Conservation (phyloP, 139 green algal species). For the Nannochloris sp. region DNA sequence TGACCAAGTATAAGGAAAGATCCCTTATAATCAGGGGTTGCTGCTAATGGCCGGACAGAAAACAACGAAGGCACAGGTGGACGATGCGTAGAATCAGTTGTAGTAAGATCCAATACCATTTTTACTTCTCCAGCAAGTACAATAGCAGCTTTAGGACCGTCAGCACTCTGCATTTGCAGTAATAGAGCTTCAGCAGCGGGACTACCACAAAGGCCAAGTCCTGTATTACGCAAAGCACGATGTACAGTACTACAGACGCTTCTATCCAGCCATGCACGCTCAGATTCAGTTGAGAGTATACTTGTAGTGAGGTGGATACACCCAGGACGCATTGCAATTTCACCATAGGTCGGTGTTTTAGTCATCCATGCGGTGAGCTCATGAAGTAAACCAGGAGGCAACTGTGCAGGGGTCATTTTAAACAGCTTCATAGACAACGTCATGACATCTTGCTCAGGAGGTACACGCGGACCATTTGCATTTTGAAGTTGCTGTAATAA, state of each 20-base stretch:
- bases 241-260: neutral
- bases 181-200: too few relatives aligned
- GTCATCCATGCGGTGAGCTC: constrained; percentile 14
- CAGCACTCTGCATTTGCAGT: neutral
- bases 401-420: neutral
- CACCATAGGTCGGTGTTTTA: constrained; percentile 7
- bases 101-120: neutral
- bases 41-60: constrained; percentile 13
- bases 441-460: neutral
- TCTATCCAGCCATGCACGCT: neutral
- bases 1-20: constrained; percentile 2
- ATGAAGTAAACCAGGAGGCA: constrained; percentile 11
- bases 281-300: neutral
- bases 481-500: neutral
- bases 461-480: neutral
- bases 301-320: neutral
- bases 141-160: neutral
- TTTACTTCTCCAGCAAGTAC: neutral
- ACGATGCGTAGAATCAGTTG: too few relatives aligned
- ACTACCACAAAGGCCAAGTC: neutral
- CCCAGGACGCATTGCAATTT: neutral
- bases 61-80: neutral
- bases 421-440: neutral
- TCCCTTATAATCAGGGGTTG: constrained; percentile 2
- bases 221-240: neutral